Base-by-base conservation (phyloP, 2,329 filamentous ascomycete genomes). In the Thyridium curvatum region DNA sequence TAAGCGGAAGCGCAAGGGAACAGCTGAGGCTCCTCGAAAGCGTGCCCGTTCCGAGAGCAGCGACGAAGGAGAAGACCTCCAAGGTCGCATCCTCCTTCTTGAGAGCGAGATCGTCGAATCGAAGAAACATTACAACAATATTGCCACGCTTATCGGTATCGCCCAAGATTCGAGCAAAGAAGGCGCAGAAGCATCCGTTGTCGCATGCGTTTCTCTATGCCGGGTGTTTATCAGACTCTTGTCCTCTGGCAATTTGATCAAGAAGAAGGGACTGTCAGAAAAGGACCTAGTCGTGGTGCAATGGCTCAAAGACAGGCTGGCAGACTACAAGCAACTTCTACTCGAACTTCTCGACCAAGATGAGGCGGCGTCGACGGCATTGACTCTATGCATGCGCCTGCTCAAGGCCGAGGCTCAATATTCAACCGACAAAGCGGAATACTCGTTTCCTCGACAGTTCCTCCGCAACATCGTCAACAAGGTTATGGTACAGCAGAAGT, bases 71-170 rank as follows among this genome's bases (percentile, higher is more conserved):
- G 58, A 61, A 32, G 66, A 74, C 44, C 73, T 79, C 54, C 75
- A 83, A 55, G 71, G 76, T 40, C 74, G 79, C 46, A 86, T 95
- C 42, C 64, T 91, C 32, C 65, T 78, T 39, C 74, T 96, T 39
- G 90, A 96, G 65, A 72, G 78, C 46, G 82, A 86, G 41, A 89
- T 97, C 40, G 65, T 89, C 45, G 82, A 93, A 60, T 94, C 89
- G 36, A 85, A 81, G 54, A 87, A 89, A 60, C 78, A 95, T 63
- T 94, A 94, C 71, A 94, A 95, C 69, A 88, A 94, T 56, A 91
- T 97, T 53, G 74, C 79, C 8, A 77, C 74, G 10, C 65, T 97
- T 30, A 68, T 94, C 34, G 72, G 72, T 32, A 73, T 79, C 52
- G 62, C 79, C 30, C 58, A 74, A 26, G 21, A 26, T 26, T 6